phyloP scores from a whole-genome alignment of 2,329 filamentous ascomycete species.

The Aureobasidium sp. region DNA sequence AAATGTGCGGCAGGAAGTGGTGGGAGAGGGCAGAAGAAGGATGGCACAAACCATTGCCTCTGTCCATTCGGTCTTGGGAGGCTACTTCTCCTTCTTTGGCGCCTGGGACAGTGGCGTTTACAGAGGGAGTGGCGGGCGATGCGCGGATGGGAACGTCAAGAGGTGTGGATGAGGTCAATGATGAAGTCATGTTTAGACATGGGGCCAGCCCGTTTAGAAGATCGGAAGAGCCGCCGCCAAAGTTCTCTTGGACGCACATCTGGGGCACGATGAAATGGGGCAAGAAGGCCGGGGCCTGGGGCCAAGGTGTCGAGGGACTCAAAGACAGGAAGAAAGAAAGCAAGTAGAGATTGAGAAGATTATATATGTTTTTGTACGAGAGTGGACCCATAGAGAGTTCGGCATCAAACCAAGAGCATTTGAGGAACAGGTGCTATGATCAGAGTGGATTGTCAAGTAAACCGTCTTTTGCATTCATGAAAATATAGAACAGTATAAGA shows the following conservation, averaged over 20 bases:
- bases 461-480: too few relatives aligned
- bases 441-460: too few relatives aligned
- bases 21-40: slow-evolving; percentile 53
- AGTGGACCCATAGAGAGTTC: too few relatives aligned
- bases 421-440: too few relatives aligned
- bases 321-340: slow-evolving; percentile 31
- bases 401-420: too few relatives aligned
- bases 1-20: slow-evolving; percentile 69
- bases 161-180: slow-evolving; percentile 24
- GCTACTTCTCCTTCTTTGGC: slow-evolving; percentile 18
- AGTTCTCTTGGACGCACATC: slow-evolving; percentile 46
- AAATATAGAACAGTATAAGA: background rate
- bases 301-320: slow-evolving; percentile 42
- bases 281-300: slow-evolving; percentile 47
- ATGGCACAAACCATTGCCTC: slow-evolving; percentile 64
- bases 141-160: slow-evolving; percentile 19
- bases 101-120: background rate
- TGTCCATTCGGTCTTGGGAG: slow-evolving; percentile 63
- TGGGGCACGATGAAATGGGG: slow-evolving; percentile 51
- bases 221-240: slow-evolving; percentile 40
- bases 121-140: background rate
- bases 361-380: too few relatives aligned
- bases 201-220: slow-evolving; percentile 40
- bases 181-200: slow-evolving; percentile 36
- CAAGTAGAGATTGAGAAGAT: background rate